These are phyloP conservation scores for Pseudogymnoascus sp. DNA, from an alignment of 2,329 filamentous ascomycete genomes.

Conservation along the genomic window DNA sequence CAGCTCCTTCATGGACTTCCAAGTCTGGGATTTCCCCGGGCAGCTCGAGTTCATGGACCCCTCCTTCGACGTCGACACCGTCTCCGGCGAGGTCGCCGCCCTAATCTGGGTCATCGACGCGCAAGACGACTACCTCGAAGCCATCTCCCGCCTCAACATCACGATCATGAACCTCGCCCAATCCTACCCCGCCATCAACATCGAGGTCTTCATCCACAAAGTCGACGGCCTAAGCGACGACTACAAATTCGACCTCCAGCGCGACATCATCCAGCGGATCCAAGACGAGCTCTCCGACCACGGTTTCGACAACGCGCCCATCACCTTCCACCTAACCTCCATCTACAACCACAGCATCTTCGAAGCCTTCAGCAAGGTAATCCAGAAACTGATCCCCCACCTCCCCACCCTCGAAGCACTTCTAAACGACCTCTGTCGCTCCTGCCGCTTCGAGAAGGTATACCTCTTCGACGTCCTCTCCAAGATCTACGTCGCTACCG, in stretches of 20 bases:
- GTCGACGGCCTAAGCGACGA: constrained; percentile 96
- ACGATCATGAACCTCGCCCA: constrained; percentile 87
- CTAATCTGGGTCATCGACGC: constrained; percentile 98
- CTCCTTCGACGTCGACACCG: constrained; percentile 82
- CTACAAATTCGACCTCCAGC: constrained; percentile 91
- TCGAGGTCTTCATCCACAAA: constrained; percentile 99
- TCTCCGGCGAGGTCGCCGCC: constrained; percentile 90
- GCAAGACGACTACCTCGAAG: constrained; percentile 94
- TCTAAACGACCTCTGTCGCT: constrained; percentile 87
- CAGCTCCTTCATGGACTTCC: constrained; percentile 98
- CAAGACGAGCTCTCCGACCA: constrained; percentile 92
- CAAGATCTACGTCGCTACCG: constrained; percentile 98
- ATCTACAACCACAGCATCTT: constrained; percentile 99
- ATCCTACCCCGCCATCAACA: constrained; percentile 86
- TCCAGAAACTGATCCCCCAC: constrained; percentile 93
- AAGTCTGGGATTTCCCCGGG: constrained; percentile 95
- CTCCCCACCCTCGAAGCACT: constrained; percentile 88
- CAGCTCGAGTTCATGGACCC: constrained; percentile 90
- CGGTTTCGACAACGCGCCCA: constrained; percentile 86
- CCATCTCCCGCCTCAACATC: constrained; percentile 76
- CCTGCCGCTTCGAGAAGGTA: constrained; percentile 93
- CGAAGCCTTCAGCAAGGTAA: constrained; percentile 96
- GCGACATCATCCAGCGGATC: constrained; percentile 93
- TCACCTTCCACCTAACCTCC: constrained; percentile 92
- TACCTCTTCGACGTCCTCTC: constrained; percentile 96